phyloP scores from a whole-genome alignment of 176 grass and related monocot species.

The Paspalum vaginatum region DNA sequence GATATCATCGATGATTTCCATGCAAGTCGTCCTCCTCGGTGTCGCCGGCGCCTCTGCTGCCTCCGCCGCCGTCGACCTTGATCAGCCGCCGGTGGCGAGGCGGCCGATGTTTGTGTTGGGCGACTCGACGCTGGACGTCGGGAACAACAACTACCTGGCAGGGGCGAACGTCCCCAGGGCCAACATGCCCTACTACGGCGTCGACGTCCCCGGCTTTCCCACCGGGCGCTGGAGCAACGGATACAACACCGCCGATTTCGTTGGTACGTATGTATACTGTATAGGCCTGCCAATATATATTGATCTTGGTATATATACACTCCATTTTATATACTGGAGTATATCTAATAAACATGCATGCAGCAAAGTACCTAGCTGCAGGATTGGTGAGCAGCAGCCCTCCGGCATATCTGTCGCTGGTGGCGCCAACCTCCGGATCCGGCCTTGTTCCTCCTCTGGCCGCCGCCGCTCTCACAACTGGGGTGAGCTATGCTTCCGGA shows the following conservation, averaged over 20 bases:
- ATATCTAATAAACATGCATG: too few species aligned
- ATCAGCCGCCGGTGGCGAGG: background rate
- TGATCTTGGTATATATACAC: too few species aligned
- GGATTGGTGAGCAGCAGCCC: background rate
- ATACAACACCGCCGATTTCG: slow-evolving; percentile 46
- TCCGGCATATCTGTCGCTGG: background rate
- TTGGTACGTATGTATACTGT: slow-evolving; percentile 24
- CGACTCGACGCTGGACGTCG: slow-evolving; percentile 52
- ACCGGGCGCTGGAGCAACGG: slow-evolving; percentile 69
- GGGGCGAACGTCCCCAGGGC: slow-evolving; percentile 21
- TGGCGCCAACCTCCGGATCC: background rate
- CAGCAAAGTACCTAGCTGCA: background rate
- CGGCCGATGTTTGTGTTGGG: slow-evolving; percentile 42
- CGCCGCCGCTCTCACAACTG: background rate
- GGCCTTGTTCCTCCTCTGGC: background rate
- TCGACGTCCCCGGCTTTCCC: slow-evolving; percentile 39
- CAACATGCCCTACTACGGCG: slow-evolving; percentile 41
- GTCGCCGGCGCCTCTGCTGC: background rate
- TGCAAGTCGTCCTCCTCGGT: background rate
- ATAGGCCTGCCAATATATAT: too few species aligned
- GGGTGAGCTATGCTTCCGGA: background rate
- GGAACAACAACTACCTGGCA: slow-evolving; percentile 48
- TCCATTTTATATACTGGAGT: too few species aligned
- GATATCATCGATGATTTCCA: too few species aligned
- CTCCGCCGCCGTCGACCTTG: background rate